A percentile compares a stretch with the other conserved stretches of the same genome.
Evolutionary conservation across 2,329 filamentous ascomycete species (phyloP).

Genomic region (Trichophyton simii): DNA sequence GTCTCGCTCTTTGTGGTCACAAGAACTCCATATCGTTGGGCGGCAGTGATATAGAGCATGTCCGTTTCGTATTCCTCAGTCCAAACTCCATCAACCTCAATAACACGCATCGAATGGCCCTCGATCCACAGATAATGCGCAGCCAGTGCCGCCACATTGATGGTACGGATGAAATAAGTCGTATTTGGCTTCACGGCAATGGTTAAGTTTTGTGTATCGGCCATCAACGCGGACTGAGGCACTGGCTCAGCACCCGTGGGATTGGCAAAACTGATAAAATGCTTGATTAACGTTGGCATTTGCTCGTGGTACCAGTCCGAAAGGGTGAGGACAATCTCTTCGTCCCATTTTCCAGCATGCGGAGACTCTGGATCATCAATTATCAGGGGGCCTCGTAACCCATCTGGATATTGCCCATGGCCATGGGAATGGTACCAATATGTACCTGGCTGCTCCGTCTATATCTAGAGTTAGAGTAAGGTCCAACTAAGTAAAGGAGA

Average conservation of each 20-base stretch:
- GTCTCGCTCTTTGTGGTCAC: constrained; percentile 10
- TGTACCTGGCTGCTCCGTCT: constrained; percentile 20
- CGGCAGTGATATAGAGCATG: constrained; percentile 10
- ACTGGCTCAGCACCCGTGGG: constrained; percentile 49
- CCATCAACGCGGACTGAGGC: constrained; percentile 55
- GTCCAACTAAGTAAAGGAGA: neutral
- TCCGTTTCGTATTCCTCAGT: constrained; percentile 13
- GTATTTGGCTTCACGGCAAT: constrained; percentile 50
- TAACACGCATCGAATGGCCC: constrained; percentile 16
- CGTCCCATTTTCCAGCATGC: constrained; percentile 43
- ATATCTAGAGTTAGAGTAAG: constrained; percentile 13
- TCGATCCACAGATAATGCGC: constrained; percentile 11
- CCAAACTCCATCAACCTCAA: constrained; percentile 18
- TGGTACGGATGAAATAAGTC: constrained; percentile 57
- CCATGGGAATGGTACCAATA: constrained; percentile 24
- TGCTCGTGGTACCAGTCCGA: constrained; percentile 58
- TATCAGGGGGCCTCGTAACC: constrained; percentile 22
- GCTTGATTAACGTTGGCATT: constrained; percentile 34
- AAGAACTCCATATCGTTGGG: constrained; percentile 10
- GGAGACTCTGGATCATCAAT: constrained; percentile 38
- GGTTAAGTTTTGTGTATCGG: constrained; percentile 51
- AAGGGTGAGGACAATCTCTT: constrained; percentile 49
- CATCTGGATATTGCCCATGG: constrained; percentile 20
- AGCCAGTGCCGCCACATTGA: constrained; percentile 55
- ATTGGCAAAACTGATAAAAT: constrained; percentile 39